Conservation (phyloP, 2,329 filamentous ascomycete genomes). For the Xylaria sp. region DNA sequence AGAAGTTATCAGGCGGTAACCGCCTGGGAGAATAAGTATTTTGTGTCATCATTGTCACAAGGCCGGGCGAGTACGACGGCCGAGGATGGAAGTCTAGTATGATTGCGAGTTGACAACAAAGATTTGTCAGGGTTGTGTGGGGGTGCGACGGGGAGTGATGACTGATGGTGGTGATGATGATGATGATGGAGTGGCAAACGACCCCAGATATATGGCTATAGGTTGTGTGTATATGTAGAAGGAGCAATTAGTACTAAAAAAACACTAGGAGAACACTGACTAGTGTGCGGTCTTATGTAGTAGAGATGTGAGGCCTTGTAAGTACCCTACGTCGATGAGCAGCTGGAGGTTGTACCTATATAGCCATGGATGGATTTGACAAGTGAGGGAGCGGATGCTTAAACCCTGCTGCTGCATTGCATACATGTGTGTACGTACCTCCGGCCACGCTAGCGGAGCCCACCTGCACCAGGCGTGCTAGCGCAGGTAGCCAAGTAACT, state of each 20-base stretch:
- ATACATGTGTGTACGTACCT: not conserved
- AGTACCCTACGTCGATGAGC: conserved; percentile 11
- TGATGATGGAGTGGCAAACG: conserved; percentile 13
- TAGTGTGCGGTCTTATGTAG: not conserved
- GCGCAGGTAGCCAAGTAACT: too few species aligned
- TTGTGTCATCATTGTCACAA: conserved; percentile 32
- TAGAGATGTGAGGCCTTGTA: not conserved
- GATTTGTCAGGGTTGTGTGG: conserved; percentile 15
- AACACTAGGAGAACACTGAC: not conserved
- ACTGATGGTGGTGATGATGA: conserved; percentile 8
- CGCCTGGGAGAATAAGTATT: conserved; percentile 27
- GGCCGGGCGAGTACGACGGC: conserved; percentile 10
- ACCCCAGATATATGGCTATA: conserved; percentile 13
- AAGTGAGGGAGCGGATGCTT: not conserved
- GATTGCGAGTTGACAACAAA: conserved; percentile 9
- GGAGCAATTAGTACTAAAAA: conserved; percentile 1
- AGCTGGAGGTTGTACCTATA: not conserved
- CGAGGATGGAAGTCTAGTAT: not conserved
- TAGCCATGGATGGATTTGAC: conserved; percentile 1
- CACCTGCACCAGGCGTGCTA: too few species aligned
- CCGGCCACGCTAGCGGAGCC: too few species aligned
- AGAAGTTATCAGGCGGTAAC: conserved; percentile 24
- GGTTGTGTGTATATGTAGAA: not conserved
- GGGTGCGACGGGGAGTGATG: conserved; percentile 9
- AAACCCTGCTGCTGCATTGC: not conserved